Evolutionary conservation across 345 rosid genomes (phyloP), one percentile per base, ranked within the genome.

Genomic region (Gossypium sturtianum): DNA sequence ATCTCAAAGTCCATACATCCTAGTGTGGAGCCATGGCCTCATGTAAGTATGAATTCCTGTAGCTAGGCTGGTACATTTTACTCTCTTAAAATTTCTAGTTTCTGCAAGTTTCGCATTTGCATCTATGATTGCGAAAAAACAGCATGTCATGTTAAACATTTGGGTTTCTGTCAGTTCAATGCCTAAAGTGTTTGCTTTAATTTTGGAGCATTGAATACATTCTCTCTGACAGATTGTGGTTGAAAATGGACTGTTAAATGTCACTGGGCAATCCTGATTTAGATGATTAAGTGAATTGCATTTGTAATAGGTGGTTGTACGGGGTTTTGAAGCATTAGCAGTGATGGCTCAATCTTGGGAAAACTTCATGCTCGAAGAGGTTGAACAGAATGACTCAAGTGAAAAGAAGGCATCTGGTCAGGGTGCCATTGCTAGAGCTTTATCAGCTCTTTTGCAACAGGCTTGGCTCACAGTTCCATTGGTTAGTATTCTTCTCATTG

Each of bases 291-390:
- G 51, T 76, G n/a, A 64, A 23, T 74, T 54, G 34, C 54, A 71
- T 76, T 71, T 66, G n/a, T 78, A 49, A 27, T 74, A 93, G 98
- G 93, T 89, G 78, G 86, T 85, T 81, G 83, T 87, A 74, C 77
- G 76, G 60, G 91, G 97, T 79, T 87, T 90, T 85, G 90, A 87
- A 77, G 76, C 91, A 48, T 72, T 90, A 75, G 93, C 93, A 70
- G 85, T 85, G 74, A 82, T 89, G 86, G 84, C 94, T 73, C 83
- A 83, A 81, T 87, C 89, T 77, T 91, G 93, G 89, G 89, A 89
- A 74, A 87, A 72, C 82, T 81, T 77, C 62, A 75, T 81, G 75
- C 87, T 81, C 68, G 94, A 83, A 84, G 89, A 80, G 61, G 76
- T 65, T 75, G 89, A 80, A 77, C 83, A 75, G 73, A 71, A 72